phyloP scores from a whole-genome alignment of 2,329 filamentous ascomycete species.

The Sporothrix curviconia region DNA sequence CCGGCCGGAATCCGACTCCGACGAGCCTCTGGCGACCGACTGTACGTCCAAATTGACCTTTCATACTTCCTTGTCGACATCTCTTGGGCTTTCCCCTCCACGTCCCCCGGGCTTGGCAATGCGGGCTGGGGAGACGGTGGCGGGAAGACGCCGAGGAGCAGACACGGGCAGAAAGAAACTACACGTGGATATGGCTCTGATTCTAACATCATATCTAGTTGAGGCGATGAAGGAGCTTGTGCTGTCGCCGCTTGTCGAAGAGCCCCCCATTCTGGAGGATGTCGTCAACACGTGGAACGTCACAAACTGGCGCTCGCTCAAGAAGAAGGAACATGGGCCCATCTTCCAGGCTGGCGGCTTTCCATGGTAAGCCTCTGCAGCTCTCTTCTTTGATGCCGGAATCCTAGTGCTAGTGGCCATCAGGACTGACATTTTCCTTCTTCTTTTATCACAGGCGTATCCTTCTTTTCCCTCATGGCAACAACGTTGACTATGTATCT shows the following conservation, averaged over 20 bases:
- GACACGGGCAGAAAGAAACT: too few species aligned
- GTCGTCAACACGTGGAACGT: slow-evolving; percentile 80
- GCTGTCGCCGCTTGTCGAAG: slow-evolving; percentile 64
- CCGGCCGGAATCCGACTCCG: slow-evolving; percentile 42
- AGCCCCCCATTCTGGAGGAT: slow-evolving; percentile 74
- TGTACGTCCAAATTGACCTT: slow-evolving; percentile 33
- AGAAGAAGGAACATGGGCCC: slow-evolving; percentile 80
- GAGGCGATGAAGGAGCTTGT: slow-evolving; percentile 80
- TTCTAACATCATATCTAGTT: too few species aligned
- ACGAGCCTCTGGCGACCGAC: slow-evolving; percentile 45
- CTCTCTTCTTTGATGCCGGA: too few species aligned
- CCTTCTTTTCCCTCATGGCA: slow-evolving; percentile 90
- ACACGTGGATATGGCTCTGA: too few species aligned
- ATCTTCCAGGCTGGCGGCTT: slow-evolving; percentile 77
- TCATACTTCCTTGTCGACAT: neutral
- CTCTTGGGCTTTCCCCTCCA: too few species aligned
- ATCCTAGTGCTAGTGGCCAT: too few species aligned
- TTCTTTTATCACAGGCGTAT: slow-evolving; percentile 65
- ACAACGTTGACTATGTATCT: slow-evolving; percentile 87
- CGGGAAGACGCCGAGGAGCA: too few species aligned
- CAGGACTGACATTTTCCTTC: too few species aligned
- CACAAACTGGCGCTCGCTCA: slow-evolving; percentile 68
- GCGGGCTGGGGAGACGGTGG: too few species aligned
- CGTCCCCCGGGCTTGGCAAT: too few species aligned
- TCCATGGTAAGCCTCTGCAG: too few species aligned